Percentiles rank a stretch among this genome's conserved stretches.
phyloP scores from a whole-genome alignment of 208 protist genomes.

The Crithidia sp. region DNA sequence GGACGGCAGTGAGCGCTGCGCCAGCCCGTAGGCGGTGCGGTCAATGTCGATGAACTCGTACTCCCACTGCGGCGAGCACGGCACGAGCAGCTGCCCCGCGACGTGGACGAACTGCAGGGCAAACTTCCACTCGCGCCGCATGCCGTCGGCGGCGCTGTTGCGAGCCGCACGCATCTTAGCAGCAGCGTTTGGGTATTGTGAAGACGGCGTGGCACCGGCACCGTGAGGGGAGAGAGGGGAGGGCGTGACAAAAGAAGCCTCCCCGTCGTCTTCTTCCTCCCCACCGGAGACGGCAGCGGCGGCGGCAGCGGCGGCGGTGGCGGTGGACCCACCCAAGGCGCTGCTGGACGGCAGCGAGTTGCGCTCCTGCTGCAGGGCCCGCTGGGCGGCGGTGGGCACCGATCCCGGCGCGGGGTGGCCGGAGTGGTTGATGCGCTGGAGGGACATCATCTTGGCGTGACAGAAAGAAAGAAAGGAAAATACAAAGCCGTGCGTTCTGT shows the following conservation, averaged over 20 bases:
- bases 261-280: not conserved
- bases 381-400: conserved; percentile 26
- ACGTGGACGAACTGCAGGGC: conserved; percentile 71
- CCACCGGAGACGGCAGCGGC: not conserved
- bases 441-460: conserved; percentile 10
- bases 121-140: conserved; percentile 92
- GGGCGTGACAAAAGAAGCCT: not conserved
- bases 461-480: not conserved
- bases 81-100: conserved; percentile 67
- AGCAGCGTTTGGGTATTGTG: not conserved
- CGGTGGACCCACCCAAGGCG: not conserved
- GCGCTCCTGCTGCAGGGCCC: conserved; percentile 20
- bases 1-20: conserved; percentile 11
- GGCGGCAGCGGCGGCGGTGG: conserved; percentile 5
- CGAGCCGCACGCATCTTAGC: not conserved
- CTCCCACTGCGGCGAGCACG: conserved; percentile 82
- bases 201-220: not conserved
- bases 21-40: conserved; percentile 30
- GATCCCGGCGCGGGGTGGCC: conserved; percentile 10
- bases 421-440: conserved; percentile 2
- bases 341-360: conserved; percentile 9
- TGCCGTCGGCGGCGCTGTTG: conserved; percentile 47
- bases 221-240: not conserved
- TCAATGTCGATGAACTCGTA: conserved; percentile 84
- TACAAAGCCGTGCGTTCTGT: not conserved